phyloP scores from a whole-genome alignment of 2,329 filamentous ascomycete species.

The Penicillium sp. region DNA sequence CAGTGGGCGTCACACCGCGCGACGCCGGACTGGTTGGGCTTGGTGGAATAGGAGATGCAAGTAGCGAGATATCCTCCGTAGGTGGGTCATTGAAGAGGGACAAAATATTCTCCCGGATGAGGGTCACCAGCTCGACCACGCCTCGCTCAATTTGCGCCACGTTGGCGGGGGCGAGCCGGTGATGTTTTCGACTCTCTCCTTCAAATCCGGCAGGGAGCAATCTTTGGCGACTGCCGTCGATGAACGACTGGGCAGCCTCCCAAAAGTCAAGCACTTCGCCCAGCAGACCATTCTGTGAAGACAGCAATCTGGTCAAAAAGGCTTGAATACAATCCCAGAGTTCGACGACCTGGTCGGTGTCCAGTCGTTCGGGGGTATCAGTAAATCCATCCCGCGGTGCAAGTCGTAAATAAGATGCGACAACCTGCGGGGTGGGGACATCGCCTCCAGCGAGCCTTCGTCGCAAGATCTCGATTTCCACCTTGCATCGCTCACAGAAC shows the following conservation, averaged over 20 bases:
- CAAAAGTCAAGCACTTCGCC: conserved; percentile 91
- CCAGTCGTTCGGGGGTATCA: conserved; percentile 59
- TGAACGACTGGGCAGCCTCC: conserved; percentile 85
- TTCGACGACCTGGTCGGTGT: conserved; percentile 73
- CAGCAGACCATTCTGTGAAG: conserved; percentile 67
- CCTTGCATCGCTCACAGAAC: conserved; percentile 75
- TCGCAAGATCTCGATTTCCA: conserved; percentile 87
- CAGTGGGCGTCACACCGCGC: conserved; percentile 50
- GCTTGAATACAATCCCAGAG: conserved; percentile 84
- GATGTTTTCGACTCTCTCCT: conserved; percentile 72
- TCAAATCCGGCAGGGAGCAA: conserved; percentile 74
- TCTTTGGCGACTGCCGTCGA: conserved; percentile 76
- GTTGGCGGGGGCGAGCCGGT: conserved; percentile 67
- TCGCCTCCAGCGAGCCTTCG: conserved; percentile 70
- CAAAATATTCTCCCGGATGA: conserved; percentile 72
- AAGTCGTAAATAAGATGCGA: conserved; percentile 70
- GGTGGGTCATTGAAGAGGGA: conserved; percentile 83
- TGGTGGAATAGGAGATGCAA: conserved; percentile 70
- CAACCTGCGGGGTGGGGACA: conserved; percentile 61
- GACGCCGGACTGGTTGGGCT: conserved; percentile 61
- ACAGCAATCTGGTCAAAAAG: conserved; percentile 69
- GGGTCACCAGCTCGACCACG: conserved; percentile 71
- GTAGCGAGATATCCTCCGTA: conserved; percentile 79
- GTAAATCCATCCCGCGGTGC: conserved; percentile 62
- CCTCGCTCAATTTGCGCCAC: conserved; percentile 68